phyloP scores from a whole-genome alignment of 257 asterid species.

The Ilex aquifolium region DNA sequence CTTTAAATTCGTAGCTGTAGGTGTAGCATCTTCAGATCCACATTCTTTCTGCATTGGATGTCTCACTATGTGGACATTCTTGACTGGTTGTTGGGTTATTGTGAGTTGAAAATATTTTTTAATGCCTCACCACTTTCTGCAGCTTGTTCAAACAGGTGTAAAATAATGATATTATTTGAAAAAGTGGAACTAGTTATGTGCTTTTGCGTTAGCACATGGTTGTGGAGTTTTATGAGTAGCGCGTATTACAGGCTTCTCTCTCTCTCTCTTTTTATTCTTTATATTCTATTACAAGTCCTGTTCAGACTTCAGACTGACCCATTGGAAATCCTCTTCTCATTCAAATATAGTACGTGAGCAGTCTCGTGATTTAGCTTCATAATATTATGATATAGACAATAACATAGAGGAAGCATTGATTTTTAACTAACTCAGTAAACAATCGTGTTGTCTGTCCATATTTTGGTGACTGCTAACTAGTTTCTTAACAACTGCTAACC shows the following conservation, averaged over 20 bases:
- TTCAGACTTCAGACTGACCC: no score
- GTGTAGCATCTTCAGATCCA: neutral
- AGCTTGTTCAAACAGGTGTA: no score
- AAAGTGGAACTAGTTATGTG: no score
- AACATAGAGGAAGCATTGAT: neutral
- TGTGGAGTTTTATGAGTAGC: neutral
- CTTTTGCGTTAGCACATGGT: neutral
- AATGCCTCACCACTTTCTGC: neutral
- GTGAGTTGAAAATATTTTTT: no score
- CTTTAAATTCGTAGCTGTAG: neutral
- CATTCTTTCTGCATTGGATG: neutral
- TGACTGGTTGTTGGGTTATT: neutral
- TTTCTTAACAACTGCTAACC: slow-evolving; percentile 89
- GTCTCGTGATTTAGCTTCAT: neutral
- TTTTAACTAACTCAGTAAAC: slow-evolving; percentile 48
- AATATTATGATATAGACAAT: neutral
- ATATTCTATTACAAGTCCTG: no score
- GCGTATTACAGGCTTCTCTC: no score
- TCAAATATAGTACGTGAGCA: neutral
- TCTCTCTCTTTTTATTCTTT: no score
- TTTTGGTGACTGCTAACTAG: slow-evolving; percentile 74
- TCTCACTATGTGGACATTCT: neutral
- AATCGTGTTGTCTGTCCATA: slow-evolving; percentile 55
- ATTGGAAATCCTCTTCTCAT: neutral
- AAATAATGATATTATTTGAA: no score